Evolutionary conservation across 768 basidiomycete species (phyloP).

Genomic region (Xerocomus spinulosus): DNA sequence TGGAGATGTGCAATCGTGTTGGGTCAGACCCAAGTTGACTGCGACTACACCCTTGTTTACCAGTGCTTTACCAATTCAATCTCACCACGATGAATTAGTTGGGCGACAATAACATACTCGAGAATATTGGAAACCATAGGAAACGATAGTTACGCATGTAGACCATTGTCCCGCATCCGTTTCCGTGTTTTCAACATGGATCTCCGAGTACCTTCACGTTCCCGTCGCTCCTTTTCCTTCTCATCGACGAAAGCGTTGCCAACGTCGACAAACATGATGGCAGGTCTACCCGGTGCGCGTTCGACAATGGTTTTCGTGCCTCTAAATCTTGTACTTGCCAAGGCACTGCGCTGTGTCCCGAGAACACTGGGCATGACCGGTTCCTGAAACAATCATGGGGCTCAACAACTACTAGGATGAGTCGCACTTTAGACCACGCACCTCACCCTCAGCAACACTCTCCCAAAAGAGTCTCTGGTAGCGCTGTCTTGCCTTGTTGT

Average conservation of each 20-base stretch:
- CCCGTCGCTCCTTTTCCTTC: constrained; percentile 47
- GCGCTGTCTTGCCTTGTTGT: constrained; percentile 53
- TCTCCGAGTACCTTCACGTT: constrained; percentile 47
- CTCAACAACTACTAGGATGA: background rate
- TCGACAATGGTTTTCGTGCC: constrained; percentile 36
- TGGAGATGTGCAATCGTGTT: constrained; percentile 23
- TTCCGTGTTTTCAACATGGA: constrained; percentile 32
- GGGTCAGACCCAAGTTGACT: too few species aligned
- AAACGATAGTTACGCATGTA: constrained; percentile 4
- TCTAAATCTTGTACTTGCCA: constrained; percentile 35
- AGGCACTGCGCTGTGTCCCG: constrained; percentile 42
- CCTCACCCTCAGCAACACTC: constrained; percentile 66
- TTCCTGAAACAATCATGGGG: constrained; percentile 41
- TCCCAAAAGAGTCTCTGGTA: constrained; percentile 78
- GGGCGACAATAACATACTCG: background rate
- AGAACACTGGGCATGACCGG: constrained; percentile 57
- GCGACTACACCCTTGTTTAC: constrained; percentile 11
- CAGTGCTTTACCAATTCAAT: too few species aligned
- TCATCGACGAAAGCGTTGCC: constrained; percentile 65
- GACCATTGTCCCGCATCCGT: constrained; percentile 17
- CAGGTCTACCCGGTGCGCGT: constrained; percentile 43
- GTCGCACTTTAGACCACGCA: constrained; percentile 29
- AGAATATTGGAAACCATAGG: background rate
- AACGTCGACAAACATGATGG: constrained; percentile 68
- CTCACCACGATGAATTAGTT: background rate